These are phyloP conservation scores for Withania somnifera DNA, from an alignment of 305 asterid genomes.

Conservation along the genomic window DNA sequence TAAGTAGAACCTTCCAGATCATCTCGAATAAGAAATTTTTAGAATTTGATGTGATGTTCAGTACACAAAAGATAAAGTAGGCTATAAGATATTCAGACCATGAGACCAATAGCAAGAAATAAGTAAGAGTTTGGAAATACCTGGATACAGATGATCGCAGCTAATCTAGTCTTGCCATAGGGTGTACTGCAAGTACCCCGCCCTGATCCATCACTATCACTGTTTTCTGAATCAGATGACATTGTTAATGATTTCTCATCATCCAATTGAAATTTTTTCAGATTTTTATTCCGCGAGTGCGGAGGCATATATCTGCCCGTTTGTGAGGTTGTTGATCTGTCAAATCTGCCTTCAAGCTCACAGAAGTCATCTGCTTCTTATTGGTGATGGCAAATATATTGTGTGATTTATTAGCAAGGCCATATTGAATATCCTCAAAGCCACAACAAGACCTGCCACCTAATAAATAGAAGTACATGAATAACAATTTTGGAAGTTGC, in stretches of 20 bases:
- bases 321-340: constrained; percentile 34
- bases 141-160: constrained; percentile 84
- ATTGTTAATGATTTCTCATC: constrained; percentile 29
- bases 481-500: background rate
- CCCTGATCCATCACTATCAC: constrained; percentile 72
- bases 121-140: constrained; percentile 32
- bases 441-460: constrained; percentile 81
- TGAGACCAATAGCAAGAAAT: background rate
- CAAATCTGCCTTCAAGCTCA: constrained; percentile 20
- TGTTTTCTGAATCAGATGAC: constrained; percentile 84
- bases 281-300: constrained; percentile 57
- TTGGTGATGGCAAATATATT: constrained; percentile 25
- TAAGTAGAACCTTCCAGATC: background rate
- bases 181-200: constrained; percentile 26
- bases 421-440: constrained; percentile 66
- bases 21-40: background rate
- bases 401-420: constrained; percentile 45
- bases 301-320: constrained; percentile 70
- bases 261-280: constrained; percentile 21
- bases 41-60: background rate
- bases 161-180: constrained; percentile 60
- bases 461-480: constrained; percentile 8
- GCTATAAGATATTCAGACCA: background rate
- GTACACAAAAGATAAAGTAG: background rate
- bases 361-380: constrained; percentile 25